phyloP scores from a whole-genome alignment of 805 yeast genomes.

The Ogataea ganodermae region DNA sequence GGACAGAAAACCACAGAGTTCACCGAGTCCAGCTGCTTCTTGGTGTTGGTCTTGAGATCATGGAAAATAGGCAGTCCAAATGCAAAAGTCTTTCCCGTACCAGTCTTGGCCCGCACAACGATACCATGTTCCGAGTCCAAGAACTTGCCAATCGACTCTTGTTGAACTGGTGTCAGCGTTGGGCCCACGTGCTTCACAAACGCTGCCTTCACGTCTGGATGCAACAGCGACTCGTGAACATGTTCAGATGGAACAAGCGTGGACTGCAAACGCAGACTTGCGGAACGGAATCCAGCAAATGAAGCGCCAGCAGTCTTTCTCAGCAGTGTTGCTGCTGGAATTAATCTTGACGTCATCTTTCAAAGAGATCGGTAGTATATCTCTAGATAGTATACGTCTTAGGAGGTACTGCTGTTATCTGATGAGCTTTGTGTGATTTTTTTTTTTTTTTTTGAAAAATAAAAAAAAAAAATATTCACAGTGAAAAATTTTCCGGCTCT shows the following conservation, averaged over 20 bases:
- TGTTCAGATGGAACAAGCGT: conserved; percentile 17
- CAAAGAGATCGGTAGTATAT: background rate
- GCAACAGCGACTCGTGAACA: conserved; percentile 31
- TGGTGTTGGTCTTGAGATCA: conserved; percentile 38
- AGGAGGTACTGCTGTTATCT: background rate
- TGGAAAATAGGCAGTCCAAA: conserved; percentile 81
- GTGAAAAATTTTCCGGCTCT: conserved; percentile 14
- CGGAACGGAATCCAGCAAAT: background rate
- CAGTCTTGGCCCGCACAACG: conserved; percentile 89
- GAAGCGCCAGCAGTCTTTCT: background rate
- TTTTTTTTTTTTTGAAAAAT: background rate
- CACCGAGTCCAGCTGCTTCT: conserved; percentile 38
- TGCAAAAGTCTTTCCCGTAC: conserved; percentile 93
- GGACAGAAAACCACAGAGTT: conserved; percentile 78
- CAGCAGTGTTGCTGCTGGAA: background rate
- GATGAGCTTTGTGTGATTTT: background rate
- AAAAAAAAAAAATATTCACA: background rate
- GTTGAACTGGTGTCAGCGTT: conserved; percentile 69
- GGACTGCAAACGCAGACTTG: conserved; percentile 7
- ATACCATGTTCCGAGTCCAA: conserved; percentile 56
- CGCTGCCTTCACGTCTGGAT: conserved; percentile 28
- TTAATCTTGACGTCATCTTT: background rate
- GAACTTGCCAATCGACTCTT: conserved; percentile 59
- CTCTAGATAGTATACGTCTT: background rate
- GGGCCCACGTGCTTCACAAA: conserved; percentile 43